phyloP scores from a whole-genome alignment of 768 basidiomycete genomes.

The Lactifluus rugatus region DNA sequence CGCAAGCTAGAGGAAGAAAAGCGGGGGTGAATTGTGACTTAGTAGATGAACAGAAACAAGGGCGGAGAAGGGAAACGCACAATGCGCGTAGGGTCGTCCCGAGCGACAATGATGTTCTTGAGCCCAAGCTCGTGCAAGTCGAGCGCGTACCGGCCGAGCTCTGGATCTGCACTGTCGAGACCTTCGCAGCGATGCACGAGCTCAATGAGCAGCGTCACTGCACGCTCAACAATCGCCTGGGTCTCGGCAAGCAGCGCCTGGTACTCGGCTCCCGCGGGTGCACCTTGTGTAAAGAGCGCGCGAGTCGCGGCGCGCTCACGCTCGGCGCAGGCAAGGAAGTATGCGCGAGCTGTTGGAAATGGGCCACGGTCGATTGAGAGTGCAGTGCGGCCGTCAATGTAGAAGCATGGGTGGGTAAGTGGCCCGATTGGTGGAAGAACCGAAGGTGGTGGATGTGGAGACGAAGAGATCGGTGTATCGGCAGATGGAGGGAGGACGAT shows the following conservation, averaged over 20 bases:
- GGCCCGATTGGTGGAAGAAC: conserved; percentile 14
- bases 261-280: conserved; percentile 23
- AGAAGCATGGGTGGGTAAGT: conserved; percentile 24
- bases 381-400: conserved; percentile 23
- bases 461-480: not conserved
- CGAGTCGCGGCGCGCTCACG: conserved; percentile 27
- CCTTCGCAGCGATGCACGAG: conserved; percentile 25
- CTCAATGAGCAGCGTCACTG: conserved; percentile 24
- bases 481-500: conserved; percentile 10
- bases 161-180: conserved; percentile 27
- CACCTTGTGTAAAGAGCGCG: conserved; percentile 26
- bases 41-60: too few species aligned
- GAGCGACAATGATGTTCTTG: conserved; percentile 26
- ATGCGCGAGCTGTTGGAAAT: conserved; percentile 24
- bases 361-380: conserved; percentile 29
- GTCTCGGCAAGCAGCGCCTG: conserved; percentile 25
- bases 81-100: conserved; percentile 24
- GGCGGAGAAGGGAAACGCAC: conserved; percentile 16
- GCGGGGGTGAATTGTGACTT: too few species aligned
- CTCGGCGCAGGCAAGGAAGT: conserved; percentile 29
- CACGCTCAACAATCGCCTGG: conserved; percentile 26
- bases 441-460: not conserved
- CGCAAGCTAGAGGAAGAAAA: conserved; percentile 17
- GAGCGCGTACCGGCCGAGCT: conserved; percentile 26
- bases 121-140: conserved; percentile 25